Evolutionary conservation across 768 basidiomycete species (phyloP).

Genomic region (Amanita molliuscula): DNA sequence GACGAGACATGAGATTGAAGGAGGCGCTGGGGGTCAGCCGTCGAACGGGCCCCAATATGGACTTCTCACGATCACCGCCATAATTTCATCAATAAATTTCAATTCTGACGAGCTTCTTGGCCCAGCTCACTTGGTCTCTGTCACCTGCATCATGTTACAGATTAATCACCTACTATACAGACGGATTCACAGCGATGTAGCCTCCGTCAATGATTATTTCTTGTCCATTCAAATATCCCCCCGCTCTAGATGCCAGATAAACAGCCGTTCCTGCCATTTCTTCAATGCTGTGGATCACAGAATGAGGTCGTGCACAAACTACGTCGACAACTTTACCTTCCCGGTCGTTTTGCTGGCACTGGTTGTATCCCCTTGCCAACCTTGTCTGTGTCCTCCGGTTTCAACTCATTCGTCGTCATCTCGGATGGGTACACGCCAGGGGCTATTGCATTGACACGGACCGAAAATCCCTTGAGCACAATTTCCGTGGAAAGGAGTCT

Average conservation of each 20-base stretch:
- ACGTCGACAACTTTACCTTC: conserved; percentile 38
- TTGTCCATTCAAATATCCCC: conserved; percentile 69
- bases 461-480: conserved; percentile 52
- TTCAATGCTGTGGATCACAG: conserved; percentile 31
- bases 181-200: conserved; percentile 63
- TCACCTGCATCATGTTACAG: neutral
- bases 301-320: neutral
- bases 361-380: conserved; percentile 51
- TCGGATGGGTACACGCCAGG: conserved; percentile 72
- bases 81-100: neutral
- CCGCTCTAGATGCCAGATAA: conserved; percentile 65
- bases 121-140: neutral
- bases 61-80: conserved; percentile 8
- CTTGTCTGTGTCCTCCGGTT: conserved; percentile 34
- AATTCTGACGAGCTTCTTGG: neutral
- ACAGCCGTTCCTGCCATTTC: conserved; percentile 75
- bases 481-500: conserved; percentile 70
- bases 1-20: conserved; percentile 25
- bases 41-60: neutral
- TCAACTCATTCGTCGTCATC: conserved; percentile 52
- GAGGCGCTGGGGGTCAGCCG: conserved; percentile 10
- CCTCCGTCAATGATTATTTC: conserved; percentile 74
- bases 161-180: conserved; percentile 15
- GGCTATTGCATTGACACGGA: conserved; percentile 67
- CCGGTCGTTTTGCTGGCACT: conserved; percentile 52